These are phyloP conservation scores for Sugiyamaella floridensis DNA, from an alignment of 805 yeast genomes.

Conservation along the genomic window DNA sequence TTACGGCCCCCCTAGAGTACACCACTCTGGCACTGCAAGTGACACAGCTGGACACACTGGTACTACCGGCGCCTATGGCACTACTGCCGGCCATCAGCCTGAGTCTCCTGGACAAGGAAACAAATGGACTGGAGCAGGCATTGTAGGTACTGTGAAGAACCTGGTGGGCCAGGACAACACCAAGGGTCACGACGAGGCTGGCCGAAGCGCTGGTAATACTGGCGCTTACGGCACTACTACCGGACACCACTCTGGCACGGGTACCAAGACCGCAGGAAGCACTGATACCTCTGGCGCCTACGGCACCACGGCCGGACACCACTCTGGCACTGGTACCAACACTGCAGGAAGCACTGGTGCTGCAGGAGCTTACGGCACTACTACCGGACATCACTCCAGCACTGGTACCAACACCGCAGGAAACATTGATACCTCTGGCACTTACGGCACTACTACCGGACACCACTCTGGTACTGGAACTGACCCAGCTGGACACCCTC, in stretches of 20 bases:
- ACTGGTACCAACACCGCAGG: no score
- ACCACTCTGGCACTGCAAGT: background rate
- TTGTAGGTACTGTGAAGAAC: no score
- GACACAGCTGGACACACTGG: background rate
- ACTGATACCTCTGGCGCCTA: no score
- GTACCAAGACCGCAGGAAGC: conserved; percentile 1
- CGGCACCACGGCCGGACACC: background rate
- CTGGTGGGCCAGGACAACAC: no score
- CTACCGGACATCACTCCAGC: no score
- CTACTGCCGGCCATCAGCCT: background rate
- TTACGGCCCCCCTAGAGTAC: background rate
- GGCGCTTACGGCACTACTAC: background rate
- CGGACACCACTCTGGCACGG: no score
- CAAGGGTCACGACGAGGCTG: no score
- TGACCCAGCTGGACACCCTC: background rate
- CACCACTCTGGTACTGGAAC: background rate
- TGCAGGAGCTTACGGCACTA: background rate
- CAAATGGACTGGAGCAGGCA: no score
- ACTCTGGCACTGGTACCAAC: background rate
- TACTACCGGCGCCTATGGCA: background rate
- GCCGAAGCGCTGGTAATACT: conserved; percentile 1
- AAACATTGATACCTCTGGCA: no score
- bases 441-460: background rate
- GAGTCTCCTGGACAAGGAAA: no score
- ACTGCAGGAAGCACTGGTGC: background rate